Evolutionary conservation across 805 yeast species (phyloP).

Genomic region (Suhomyces xylopsoci): DNA sequence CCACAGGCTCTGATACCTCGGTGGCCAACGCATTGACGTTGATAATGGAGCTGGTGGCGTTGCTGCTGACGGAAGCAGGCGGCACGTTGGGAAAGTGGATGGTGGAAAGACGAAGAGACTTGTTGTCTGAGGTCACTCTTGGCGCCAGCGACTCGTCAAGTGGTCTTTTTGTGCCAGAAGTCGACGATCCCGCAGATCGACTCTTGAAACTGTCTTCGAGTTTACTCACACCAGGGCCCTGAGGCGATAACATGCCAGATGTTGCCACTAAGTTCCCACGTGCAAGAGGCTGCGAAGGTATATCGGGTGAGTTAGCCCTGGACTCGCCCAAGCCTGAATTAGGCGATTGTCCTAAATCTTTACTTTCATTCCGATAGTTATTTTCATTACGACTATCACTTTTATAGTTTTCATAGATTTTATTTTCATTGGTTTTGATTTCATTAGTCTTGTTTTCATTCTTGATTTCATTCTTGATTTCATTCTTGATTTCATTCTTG

Average conservation of each 20-base stretch:
- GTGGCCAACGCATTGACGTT: constrained; percentile 30
- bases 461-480: too few relatives aligned
- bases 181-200: not conserved
- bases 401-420: too few relatives aligned
- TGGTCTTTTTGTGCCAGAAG: not conserved
- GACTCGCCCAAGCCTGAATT: not conserved
- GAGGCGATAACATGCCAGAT: not conserved
- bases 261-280: not conserved
- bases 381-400: too few relatives aligned
- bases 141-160: constrained; percentile 13
- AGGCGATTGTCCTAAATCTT: too few relatives aligned
- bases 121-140: constrained; percentile 36
- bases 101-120: constrained; percentile 29
- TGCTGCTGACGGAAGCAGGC: constrained; percentile 19
- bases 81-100: constrained; percentile 18
- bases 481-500: too few relatives aligned
- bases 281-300: not conserved
- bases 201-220: not conserved
- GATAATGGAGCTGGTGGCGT: constrained; percentile 32
- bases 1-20: not conserved
- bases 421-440: too few relatives aligned
- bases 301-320: not conserved
- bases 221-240: not conserved
- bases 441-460: too few relatives aligned
- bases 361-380: too few relatives aligned